Evolutionary conservation across 768 basidiomycete species (phyloP).

Genomic region (Ramaria sp.): DNA sequence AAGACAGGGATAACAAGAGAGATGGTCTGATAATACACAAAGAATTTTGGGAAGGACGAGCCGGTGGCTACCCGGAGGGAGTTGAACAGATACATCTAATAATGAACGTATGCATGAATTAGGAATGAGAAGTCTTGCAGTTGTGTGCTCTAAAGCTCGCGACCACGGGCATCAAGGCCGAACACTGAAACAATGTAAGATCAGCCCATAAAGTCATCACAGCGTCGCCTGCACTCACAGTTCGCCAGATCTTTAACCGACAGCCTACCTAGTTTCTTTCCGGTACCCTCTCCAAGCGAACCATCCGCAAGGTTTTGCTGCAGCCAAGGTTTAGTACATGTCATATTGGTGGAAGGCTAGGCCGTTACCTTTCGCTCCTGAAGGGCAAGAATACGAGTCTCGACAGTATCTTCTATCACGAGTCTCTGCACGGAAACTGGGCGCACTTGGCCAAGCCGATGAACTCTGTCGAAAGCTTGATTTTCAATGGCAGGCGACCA

Average conservation of each 20-base stretch:
- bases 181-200: not conserved
- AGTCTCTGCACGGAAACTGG: conserved; percentile 43
- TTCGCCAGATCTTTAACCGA: conserved; percentile 42
- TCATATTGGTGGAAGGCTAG: not conserved
- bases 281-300: conserved; percentile 50
- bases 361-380: conserved; percentile 45
- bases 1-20: too few species aligned
- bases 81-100: not conserved
- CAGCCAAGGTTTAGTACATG: not conserved
- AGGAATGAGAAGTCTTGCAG: too few species aligned
- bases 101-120: not conserved
- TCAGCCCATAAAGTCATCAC: too few species aligned
- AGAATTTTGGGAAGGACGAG: too few species aligned
- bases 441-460: conserved; percentile 46
- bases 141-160: not conserved
- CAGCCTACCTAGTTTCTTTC: conserved; percentile 44
- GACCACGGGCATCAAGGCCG: not conserved
- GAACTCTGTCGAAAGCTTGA: conserved; percentile 52
- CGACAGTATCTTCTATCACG: conserved; percentile 50
- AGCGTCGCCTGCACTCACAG: conserved; percentile 12
- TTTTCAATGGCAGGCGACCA: conserved; percentile 56
- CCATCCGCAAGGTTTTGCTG: conserved; percentile 48
- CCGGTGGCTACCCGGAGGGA: not conserved
- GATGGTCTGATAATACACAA: too few species aligned
- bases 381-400: conserved; percentile 57